phyloP scores from a whole-genome alignment of 768 basidiomycete genomes.

The Boletus rex-veris region DNA sequence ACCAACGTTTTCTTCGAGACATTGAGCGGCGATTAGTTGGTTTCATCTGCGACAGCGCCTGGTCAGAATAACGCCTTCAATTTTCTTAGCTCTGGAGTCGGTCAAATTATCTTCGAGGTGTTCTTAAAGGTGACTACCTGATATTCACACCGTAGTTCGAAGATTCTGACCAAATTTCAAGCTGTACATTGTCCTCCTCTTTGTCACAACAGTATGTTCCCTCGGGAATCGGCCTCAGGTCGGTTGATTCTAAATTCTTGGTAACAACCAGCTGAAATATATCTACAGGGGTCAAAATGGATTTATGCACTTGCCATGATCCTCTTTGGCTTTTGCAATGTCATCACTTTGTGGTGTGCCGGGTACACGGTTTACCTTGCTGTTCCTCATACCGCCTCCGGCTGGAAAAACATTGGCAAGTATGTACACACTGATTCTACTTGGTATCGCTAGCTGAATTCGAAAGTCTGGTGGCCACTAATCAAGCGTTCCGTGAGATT shows the following conservation, averaged over 20 bases:
- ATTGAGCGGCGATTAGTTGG: slow-evolving; percentile 50
- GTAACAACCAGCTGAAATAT: slow-evolving; percentile 1
- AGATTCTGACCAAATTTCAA: slow-evolving; percentile 29
- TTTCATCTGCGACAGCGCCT: slow-evolving; percentile 70
- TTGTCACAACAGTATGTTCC: slow-evolving; percentile 80
- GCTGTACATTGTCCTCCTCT: slow-evolving; percentile 82
- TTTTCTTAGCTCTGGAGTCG: slow-evolving; percentile 70
- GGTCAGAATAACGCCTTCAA: slow-evolving; percentile 68
- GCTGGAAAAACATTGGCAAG: slow-evolving; percentile 74
- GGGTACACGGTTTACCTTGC: slow-evolving; percentile 87
- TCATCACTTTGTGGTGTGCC: slow-evolving; percentile 85
- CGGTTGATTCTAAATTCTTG: slow-evolving; percentile 9
- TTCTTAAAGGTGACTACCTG: slow-evolving; percentile 50
- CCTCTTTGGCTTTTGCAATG: slow-evolving; percentile 73
- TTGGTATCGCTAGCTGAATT: slow-evolving; percentile 23
- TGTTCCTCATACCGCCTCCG: slow-evolving; percentile 67
- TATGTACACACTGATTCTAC: slow-evolving; percentile 34
- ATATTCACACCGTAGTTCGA: slow-evolving; percentile 5
- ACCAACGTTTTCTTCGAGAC: slow-evolving; percentile 13
- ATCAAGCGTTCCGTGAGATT: slow-evolving; percentile 77
- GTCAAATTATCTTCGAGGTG: slow-evolving; percentile 69
- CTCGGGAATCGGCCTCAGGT: slow-evolving; percentile 85
- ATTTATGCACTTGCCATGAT: slow-evolving; percentile 74
- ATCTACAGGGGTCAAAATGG: slow-evolving; percentile 73
- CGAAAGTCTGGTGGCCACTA: slow-evolving; percentile 56